Conservation (phyloP, 164 flowering plant genomes). For the Magnolia kwangsiensis region DNA sequence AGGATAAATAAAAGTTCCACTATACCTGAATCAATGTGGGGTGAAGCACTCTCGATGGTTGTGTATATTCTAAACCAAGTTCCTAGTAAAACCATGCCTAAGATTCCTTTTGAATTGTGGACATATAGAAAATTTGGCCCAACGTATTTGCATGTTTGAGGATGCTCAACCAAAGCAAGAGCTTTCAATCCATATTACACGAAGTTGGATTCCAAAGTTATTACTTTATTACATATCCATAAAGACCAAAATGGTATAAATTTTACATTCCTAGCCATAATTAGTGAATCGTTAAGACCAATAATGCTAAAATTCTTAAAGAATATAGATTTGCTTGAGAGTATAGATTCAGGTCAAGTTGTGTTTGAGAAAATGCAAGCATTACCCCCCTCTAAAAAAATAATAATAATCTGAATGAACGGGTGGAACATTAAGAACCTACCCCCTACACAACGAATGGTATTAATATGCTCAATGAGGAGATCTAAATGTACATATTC, state of each 20-base stretch:
- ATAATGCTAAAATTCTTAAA: constrained; percentile 2
- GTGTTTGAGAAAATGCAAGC: not conserved
- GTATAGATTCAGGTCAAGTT: not conserved
- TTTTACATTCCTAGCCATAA: not conserved
- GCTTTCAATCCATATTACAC: not conserved
- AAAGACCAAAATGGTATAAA: not conserved
- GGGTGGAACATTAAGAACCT: not conserved
- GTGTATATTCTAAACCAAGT: not conserved
- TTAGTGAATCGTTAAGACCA: not conserved
- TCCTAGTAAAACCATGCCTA: not conserved
- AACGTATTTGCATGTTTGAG: not conserved
- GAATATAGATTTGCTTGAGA: not conserved
- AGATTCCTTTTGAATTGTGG: constrained; percentile 1
- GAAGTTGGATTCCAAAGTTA: constrained; percentile 2
- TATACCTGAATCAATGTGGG: not conserved
- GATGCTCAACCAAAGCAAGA: not conserved
- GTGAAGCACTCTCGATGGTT: not conserved
- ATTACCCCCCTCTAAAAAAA: not conserved
- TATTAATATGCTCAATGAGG: not conserved
- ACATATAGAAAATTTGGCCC: not conserved
- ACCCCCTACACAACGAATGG: not conserved
- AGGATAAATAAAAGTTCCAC: not conserved
- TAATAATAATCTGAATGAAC: not conserved
- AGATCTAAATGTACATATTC: no score
- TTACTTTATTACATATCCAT: constrained; percentile 4